phyloP scores from a whole-genome alignment of 805 yeast genomes.

The Danielia oregonensis region DNA sequence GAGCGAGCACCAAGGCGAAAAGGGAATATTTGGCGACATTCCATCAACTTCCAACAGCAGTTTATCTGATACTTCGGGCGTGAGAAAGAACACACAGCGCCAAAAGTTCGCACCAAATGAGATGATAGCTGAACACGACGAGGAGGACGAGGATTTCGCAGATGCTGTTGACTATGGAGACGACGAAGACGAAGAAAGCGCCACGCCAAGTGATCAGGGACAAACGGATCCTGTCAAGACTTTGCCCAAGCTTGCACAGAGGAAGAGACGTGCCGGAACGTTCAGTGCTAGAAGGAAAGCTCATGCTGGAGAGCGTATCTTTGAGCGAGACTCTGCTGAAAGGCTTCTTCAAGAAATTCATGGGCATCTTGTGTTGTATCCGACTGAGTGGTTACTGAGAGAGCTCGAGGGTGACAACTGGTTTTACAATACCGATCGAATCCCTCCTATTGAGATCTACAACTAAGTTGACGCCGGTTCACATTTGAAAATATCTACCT shows the following conservation, averaged over 20 bases:
- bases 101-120: not conserved
- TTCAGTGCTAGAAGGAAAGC: conserved; percentile 33
- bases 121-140: conserved; percentile 12
- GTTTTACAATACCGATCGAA: conserved; percentile 90
- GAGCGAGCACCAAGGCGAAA: conserved; percentile 24
- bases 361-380: conserved; percentile 90
- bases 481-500: too few relatives aligned
- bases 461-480: too few relatives aligned
- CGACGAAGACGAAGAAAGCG: conserved; percentile 2
- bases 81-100: conserved; percentile 1
- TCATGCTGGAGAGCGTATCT: conserved; percentile 46
- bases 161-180: conserved; percentile 3
- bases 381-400: conserved; percentile 81
- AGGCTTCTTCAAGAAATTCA: conserved; percentile 65
- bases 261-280: conserved; percentile 33
- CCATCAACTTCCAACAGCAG: conserved; percentile 19
- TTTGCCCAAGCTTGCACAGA: conserved; percentile 12
- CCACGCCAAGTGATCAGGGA: not conserved
- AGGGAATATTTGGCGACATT: conserved; percentile 35
- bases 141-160: conserved; percentile 7
- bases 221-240: not conserved
- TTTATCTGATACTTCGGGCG: not conserved
- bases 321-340: conserved; percentile 75
- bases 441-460: conserved; percentile 94
- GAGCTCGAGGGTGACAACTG: conserved; percentile 91